Conservation (phyloP, 257 asterid genomes). For the Scutellaria galericulata region DNA sequence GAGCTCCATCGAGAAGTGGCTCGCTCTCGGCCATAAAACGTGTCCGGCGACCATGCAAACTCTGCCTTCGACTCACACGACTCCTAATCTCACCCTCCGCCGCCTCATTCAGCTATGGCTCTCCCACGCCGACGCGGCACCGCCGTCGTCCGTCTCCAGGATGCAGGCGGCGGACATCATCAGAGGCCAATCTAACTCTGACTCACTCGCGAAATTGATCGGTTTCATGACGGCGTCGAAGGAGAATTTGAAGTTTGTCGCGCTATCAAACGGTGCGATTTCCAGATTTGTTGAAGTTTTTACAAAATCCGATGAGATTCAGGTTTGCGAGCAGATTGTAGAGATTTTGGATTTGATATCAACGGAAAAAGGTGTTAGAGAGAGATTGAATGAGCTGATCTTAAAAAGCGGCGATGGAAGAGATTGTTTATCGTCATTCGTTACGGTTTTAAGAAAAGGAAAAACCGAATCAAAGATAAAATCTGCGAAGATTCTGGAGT, state of each 20-base stretch:
- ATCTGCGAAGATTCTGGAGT: slow-evolving; percentile 59
- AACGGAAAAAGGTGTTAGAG: slow-evolving; percentile 50
- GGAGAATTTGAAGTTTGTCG: slow-evolving; percentile 59
- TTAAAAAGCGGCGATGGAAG: slow-evolving; percentile 33
- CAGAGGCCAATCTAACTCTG: slow-evolving; percentile 37
- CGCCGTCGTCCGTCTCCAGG: slow-evolving; percentile 39
- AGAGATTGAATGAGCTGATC: slow-evolving; percentile 49
- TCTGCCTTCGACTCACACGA: slow-evolving; percentile 68
- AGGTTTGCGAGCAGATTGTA: slow-evolving; percentile 54
- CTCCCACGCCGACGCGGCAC: slow-evolving; percentile 53
- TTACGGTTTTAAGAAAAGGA: slow-evolving; percentile 55
- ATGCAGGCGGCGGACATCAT: slow-evolving; percentile 48
- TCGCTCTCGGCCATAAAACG: slow-evolving; percentile 83
- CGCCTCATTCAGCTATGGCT: slow-evolving; percentile 81
- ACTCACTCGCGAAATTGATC: slow-evolving; percentile 45
- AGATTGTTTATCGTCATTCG: slow-evolving; percentile 48
- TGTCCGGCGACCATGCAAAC: slow-evolving; percentile 95
- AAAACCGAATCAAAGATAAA: slow-evolving; percentile 55
- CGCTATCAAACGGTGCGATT: slow-evolving; percentile 43
- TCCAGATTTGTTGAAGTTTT: slow-evolving; percentile 44
- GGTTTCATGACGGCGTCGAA: slow-evolving; percentile 55
- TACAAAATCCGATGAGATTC: slow-evolving; percentile 45
- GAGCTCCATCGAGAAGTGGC: slow-evolving; percentile 84
- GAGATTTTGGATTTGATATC: slow-evolving; percentile 57
- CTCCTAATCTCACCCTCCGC: slow-evolving; percentile 90